Conservation (phyloP, 2,329 filamentous ascomycete species). For the Ophiostoma himal-ulmi region DNA sequence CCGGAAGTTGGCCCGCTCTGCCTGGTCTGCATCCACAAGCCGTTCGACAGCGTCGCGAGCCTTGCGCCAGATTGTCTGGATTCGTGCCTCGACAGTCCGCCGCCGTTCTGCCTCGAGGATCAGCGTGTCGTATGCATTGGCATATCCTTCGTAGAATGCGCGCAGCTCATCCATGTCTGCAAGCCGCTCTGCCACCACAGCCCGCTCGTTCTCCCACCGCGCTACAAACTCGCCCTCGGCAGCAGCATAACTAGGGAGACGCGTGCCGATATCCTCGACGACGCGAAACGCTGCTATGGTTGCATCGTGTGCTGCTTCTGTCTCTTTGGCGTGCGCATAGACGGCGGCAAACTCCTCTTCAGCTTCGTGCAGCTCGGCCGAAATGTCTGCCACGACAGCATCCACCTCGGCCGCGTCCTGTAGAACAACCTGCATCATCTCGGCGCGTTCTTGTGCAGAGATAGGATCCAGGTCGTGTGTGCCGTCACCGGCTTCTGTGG, state of each 20-base stretch:
- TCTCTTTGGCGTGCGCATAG: constrained; percentile 53
- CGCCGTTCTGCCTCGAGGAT: constrained; percentile 78
- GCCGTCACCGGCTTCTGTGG: neutral
- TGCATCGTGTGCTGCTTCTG: constrained; percentile 50
- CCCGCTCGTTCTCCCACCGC: constrained; percentile 69
- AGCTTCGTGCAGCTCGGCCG: constrained; percentile 70
- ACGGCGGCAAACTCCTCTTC: constrained; percentile 63
- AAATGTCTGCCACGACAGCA: constrained; percentile 64
- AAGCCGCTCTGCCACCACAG: constrained; percentile 61
- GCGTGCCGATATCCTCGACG: constrained; percentile 61
- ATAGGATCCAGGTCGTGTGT: constrained; percentile 55
- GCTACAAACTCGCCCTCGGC: constrained; percentile 59
- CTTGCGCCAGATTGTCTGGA: constrained; percentile 68
- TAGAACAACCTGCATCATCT: constrained; percentile 76
- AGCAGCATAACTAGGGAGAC: constrained; percentile 59
- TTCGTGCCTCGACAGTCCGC: constrained; percentile 64
- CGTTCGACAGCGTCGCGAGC: constrained; percentile 71
- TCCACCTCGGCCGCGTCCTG: constrained; percentile 63
- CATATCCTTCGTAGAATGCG: constrained; percentile 82
- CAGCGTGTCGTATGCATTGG: constrained; percentile 75
- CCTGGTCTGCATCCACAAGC: constrained; percentile 65
- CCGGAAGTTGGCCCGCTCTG: constrained; percentile 70
- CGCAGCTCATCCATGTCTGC: constrained; percentile 70
- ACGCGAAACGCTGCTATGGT: constrained; percentile 59
- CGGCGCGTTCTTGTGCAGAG: constrained; percentile 65